Percentiles rank a stretch among this genome's conserved stretches.
These are phyloP conservation scores for Penicillium macrosclerotiorum DNA, from an alignment of 495 filamentous ascomycete genomes.

Conservation along the genomic window DNA sequence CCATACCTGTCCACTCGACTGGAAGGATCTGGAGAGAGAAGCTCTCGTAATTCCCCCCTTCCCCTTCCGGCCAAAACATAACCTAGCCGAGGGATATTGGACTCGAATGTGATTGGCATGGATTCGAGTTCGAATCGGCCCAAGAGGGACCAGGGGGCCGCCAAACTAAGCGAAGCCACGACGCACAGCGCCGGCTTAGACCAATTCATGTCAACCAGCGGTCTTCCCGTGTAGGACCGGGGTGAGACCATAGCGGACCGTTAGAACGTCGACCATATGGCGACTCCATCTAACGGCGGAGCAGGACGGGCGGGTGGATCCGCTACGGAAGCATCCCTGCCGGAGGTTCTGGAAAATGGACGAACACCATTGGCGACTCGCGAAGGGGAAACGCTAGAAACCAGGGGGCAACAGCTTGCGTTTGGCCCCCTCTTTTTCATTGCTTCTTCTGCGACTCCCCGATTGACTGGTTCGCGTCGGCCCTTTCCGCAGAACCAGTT, in stretches of 20 bases:
- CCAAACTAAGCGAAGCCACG: no score
- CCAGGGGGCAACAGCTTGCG: no score
- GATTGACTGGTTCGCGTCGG: neutral
- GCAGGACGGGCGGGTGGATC: slow-evolving; percentile 20
- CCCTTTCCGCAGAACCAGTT: slow-evolving; percentile 1
- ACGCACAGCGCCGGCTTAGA: no score
- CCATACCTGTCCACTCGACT: neutral
- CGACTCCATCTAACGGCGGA: slow-evolving; percentile 21
- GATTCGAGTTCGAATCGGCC: no score
- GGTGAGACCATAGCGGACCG: slow-evolving; percentile 19
- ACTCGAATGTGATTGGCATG: no score
- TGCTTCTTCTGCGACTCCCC: neutral
- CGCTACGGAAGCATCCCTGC: slow-evolving; percentile 4
- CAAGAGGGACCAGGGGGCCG: neutral
- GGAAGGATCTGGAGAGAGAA: no score
- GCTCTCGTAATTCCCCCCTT: no score
- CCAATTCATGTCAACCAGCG: no score
- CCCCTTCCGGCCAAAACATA: no score
- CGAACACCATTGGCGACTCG: slow-evolving; percentile 6
- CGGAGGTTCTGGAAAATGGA: neutral
- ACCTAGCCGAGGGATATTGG: no score
- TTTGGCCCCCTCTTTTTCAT: neutral
- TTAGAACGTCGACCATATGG: slow-evolving; percentile 8
- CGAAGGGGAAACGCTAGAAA: no score
- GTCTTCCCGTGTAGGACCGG: neutral